Percentiles rank a stretch among this genome's conserved stretches.
These are phyloP conservation scores for Plantago major DNA, from an alignment of 257 asterid genomes.

Conservation along the genomic window DNA sequence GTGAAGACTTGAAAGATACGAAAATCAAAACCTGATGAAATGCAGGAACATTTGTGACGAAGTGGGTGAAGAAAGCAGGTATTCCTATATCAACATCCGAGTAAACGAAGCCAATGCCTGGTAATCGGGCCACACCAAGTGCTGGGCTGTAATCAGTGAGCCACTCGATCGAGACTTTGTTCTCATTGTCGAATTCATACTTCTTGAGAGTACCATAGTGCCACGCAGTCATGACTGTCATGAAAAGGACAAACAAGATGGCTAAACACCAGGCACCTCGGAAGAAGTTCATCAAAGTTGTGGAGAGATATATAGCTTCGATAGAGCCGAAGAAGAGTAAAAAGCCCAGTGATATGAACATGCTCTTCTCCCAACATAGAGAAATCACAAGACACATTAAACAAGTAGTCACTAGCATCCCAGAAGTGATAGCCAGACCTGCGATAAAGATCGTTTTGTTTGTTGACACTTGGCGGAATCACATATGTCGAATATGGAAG, in stretches of 20 bases:
- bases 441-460: conserved; percentile 13
- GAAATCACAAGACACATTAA: conserved; percentile 82
- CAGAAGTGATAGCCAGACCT: conserved; percentile 73
- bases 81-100: conserved; percentile 66
- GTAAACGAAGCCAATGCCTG: conserved; percentile 86
- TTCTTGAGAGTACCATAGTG: conserved; percentile 87
- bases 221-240: conserved; percentile 76
- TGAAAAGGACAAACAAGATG: conserved; percentile 42
- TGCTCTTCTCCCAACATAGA: conserved; percentile 73
- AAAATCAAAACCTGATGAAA: conserved; percentile 74
- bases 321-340: conserved; percentile 66
- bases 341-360: conserved; percentile 42
- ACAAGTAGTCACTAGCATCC: conserved; percentile 81
- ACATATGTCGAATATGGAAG: background rate
- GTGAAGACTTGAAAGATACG: conserved; percentile 73
- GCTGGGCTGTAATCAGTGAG: conserved; percentile 72
- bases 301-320: conserved; percentile 56
- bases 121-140: conserved; percentile 71
- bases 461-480: conserved; percentile 2
- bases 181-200: conserved; percentile 63
- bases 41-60: conserved; percentile 85
- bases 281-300: conserved; percentile 53
- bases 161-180: conserved; percentile 83
- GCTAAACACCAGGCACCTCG: conserved; percentile 76
- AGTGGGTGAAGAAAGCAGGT: conserved; percentile 86